Conservation (phyloP, 768 basidiomycete genomes). For the Tulasnella sp. region DNA sequence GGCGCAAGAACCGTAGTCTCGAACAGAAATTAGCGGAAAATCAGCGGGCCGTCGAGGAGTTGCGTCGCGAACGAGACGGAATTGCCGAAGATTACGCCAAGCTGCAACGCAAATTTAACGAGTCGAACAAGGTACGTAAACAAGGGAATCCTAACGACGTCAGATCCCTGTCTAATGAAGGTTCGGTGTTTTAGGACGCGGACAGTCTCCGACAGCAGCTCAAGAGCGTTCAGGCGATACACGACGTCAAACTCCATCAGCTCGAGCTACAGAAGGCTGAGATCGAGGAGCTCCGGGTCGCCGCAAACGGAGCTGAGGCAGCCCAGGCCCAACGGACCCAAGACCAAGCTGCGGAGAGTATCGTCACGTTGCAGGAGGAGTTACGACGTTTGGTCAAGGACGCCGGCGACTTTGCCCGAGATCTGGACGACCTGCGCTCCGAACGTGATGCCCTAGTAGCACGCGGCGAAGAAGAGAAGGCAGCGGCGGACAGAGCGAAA, state of each 20-base stretch:
- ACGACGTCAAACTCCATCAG: slow-evolving; percentile 67
- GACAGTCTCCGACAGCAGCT: slow-evolving; percentile 63
- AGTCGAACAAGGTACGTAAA: slow-evolving; percentile 59
- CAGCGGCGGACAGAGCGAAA: slow-evolving; percentile 49
- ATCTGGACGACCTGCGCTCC: slow-evolving; percentile 60
- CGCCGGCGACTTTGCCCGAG: slow-evolving; percentile 72
- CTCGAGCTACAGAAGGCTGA: slow-evolving; percentile 68
- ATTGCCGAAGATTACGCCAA: slow-evolving; percentile 67
- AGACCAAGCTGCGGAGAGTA: neutral
- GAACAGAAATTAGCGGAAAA: slow-evolving; percentile 69
- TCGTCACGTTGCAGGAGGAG: slow-evolving; percentile 45
- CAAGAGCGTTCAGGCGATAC: slow-evolving; percentile 57
- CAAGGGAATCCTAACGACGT: too few relatives aligned
- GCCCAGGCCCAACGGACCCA: neutral
- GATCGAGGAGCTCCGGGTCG: slow-evolving; percentile 58
- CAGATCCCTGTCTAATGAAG: neutral
- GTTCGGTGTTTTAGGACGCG: slow-evolving; percentile 45
- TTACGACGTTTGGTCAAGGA: slow-evolving; percentile 69
- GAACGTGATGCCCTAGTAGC: slow-evolving; percentile 53
- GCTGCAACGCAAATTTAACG: slow-evolving; percentile 63
- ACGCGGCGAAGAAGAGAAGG: slow-evolving; percentile 43
- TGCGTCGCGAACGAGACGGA: slow-evolving; percentile 71
- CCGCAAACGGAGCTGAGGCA: slow-evolving; percentile 21
- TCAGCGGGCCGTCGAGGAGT: slow-evolving; percentile 61
- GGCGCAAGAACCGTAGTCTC: slow-evolving; percentile 66